Base-by-base conservation (phyloP, 768 basidiomycete genomes). In the Rhodosporidiobolus sp. region DNA sequence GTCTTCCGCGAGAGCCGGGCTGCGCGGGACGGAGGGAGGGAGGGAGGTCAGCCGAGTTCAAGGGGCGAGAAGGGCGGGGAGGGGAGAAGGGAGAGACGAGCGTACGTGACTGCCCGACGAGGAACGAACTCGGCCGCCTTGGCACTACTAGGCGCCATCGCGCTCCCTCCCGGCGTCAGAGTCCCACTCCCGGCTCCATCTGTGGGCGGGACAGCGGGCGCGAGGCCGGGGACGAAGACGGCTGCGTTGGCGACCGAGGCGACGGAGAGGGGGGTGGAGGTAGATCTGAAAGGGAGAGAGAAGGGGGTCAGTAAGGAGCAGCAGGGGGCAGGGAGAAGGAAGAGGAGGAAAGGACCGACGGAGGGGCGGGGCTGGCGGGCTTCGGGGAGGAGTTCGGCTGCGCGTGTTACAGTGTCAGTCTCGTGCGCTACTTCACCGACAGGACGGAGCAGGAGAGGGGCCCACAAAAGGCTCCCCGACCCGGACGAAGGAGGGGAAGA, bases 61-160 rank as follows among this genome's bases (percentile, higher is more conserved):
- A n/a, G 30, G 16, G 14, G 32, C 45, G 30, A 32, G 30, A 53
- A 34, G 9, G 6, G 14, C 4, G 3, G 28, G n/a, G 28, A 20
- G 24, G 58, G 8, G 50, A 0, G 56, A 38, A 7, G 53, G 26
- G 52, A 19, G 28, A 65, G n/a, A n/a, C n/a, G n/a, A n/a, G n/a
- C 72, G 53, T 32, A 67, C 73, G 74, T 75, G 0, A 30, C 67
- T 2, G 68, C 60, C 32, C 70, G 55, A 5, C 70, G 45, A 8
- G 74, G 74, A 0, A 75, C 67, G 16, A 75, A 75, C 53, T 75
- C 74, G 3, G 71, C 71, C 11, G 69, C 69, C 16, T 61, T 53
- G 0, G 69, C 70, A 14, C 38, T 43, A 22, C 59, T 59, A 6
- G 43, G 57, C 0, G 50, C 61, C 46, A 71, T 55, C 11, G 35